phyloP scores from a whole-genome alignment of 805 yeast genomes.

The Alloascoidea africana region DNA sequence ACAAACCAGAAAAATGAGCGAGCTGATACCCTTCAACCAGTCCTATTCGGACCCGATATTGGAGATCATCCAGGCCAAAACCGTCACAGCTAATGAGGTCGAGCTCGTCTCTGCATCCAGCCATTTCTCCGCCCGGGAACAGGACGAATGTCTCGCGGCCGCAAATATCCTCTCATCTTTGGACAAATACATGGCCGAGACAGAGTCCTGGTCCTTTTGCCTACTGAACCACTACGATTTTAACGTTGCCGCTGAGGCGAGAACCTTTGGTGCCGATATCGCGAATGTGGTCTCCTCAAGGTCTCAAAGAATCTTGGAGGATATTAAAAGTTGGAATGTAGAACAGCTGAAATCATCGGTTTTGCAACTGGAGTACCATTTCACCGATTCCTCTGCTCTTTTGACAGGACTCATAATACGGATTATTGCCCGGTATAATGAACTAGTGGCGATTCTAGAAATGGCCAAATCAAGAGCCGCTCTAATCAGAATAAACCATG shows the following conservation, averaged over 20 bases:
- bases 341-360: constrained; percentile 13
- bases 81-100: constrained; percentile 6
- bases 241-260: constrained; percentile 8
- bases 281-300: constrained; percentile 13
- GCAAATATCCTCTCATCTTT: constrained; percentile 10
- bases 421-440: constrained; percentile 10
- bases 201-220: constrained; percentile 15
- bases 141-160: constrained; percentile 10
- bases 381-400: constrained; percentile 14
- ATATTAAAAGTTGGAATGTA: constrained; percentile 14
- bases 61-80: constrained; percentile 5
- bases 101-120: constrained; percentile 6
- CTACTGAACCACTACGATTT: constrained; percentile 14
- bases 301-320: constrained; percentile 10
- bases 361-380: constrained; percentile 7
- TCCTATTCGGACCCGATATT: constrained; percentile 8
- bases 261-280: constrained; percentile 13
- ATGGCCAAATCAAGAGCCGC: constrained; percentile 16
- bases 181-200: constrained; percentile 11
- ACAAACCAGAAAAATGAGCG: neutral
- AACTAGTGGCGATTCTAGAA: constrained; percentile 14
- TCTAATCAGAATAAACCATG: constrained; percentile 16
- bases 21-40: neutral
- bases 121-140: constrained; percentile 7
- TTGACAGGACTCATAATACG: constrained; percentile 16